Evolutionary conservation across 1,284 basidiomycete species (phyloP).

Genomic region (Cryptococcus sp.): DNA sequence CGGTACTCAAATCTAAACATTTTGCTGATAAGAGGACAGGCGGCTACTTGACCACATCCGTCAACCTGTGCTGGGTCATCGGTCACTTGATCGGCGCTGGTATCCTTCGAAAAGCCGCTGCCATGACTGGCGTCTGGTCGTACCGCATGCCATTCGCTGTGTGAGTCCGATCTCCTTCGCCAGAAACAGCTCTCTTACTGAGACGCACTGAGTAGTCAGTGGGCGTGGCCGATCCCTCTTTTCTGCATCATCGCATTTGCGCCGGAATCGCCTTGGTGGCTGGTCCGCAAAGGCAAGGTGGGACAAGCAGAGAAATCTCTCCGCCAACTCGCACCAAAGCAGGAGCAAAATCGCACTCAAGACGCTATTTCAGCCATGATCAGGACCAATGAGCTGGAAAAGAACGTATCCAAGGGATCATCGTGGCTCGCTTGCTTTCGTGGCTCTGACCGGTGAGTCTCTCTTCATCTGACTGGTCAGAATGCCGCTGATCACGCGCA

Average conservation of each 20-base stretch:
- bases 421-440: slow-evolving; percentile 50
- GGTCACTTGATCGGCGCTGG: slow-evolving; percentile 34
- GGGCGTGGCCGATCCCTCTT: slow-evolving; percentile 50
- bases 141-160: slow-evolving; percentile 29
- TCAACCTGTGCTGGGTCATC: slow-evolving; percentile 58
- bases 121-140: slow-evolving; percentile 6
- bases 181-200: too few species aligned
- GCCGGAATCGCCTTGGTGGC: slow-evolving; percentile 39
- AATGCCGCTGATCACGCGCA: too few species aligned
- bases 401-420: slow-evolving; percentile 33
- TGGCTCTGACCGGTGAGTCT: slow-evolving; percentile 35
- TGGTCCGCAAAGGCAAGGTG: slow-evolving; percentile 33
- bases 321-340: slow-evolving; percentile 18
- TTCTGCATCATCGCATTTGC: slow-evolving; percentile 26
- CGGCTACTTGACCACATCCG: slow-evolving; percentile 42
- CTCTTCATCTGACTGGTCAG: too few species aligned
- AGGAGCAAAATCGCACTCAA: slow-evolving; percentile 6
- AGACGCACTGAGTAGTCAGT: slow-evolving; percentile 30
- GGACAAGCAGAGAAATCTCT: slow-evolving; percentile 28
- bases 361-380: slow-evolving; percentile 31
- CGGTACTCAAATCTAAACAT: too few species aligned
- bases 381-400: slow-evolving; percentile 36
- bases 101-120: slow-evolving; percentile 6
- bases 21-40: too few species aligned
- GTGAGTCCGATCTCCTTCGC: too few species aligned